phyloP scores from a whole-genome alignment of 164 flowering plant genomes.

The Stephania yunnanensis region DNA sequence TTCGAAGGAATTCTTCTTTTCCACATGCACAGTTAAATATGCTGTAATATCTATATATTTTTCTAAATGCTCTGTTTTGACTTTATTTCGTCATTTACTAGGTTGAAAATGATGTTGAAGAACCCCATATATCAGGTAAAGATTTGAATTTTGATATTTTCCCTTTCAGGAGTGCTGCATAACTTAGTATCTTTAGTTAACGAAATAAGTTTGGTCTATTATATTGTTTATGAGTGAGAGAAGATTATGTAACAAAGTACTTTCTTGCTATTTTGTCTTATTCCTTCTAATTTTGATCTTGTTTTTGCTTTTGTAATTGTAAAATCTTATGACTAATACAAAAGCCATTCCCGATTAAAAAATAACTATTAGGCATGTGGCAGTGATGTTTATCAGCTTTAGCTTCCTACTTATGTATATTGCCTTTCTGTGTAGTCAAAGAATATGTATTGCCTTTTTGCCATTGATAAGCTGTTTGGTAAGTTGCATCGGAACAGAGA shows the following conservation, averaged over 20 bases:
- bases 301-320: too few species aligned
- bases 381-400: too few species aligned
- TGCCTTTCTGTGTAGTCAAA: not conserved
- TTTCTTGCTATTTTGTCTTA: not conserved
- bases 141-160: not conserved
- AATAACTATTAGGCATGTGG: too few species aligned
- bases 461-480: not conserved
- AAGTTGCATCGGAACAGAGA: not conserved
- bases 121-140: conserved; percentile 19
- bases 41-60: not conserved
- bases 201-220: not conserved
- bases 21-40: not conserved
- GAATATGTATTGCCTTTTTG: not conserved
- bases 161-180: not conserved
- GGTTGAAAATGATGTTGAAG: conserved; percentile 14
- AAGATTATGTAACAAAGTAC: not conserved
- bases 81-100: conserved; percentile 13
- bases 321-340: too few species aligned
- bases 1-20: too few species aligned
- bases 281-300: too few species aligned
- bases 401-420: not conserved
- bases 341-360: too few species aligned
- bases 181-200: not conserved
- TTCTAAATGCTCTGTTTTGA: conserved; percentile 1
- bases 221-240: not conserved